Evolutionary conservation across 768 basidiomycete species (phyloP), one percentile per base, ranked within the genome.

Genomic region (Atractiella rhizophila): DNA sequence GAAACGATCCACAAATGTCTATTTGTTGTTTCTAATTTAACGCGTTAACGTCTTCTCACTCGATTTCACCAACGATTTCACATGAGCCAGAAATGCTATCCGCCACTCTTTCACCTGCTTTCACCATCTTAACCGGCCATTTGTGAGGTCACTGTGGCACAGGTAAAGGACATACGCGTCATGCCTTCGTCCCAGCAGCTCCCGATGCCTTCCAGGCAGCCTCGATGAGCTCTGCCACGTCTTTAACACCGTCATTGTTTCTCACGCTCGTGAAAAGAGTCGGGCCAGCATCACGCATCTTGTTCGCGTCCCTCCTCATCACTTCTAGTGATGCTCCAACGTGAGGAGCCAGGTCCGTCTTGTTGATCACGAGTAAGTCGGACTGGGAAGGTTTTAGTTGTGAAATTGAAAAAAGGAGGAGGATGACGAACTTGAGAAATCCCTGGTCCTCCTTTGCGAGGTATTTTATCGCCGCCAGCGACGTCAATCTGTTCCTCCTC

Each of bases 401-500:
- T 4, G 28, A 33, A 19, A 36, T 28, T 28, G n/a, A 18, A 11
- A 11, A 2, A 34, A 28, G n/a, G 27, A 24, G 24, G 1, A 6
- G 5, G 37, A 18, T 18, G 27, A 35, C 48, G 16, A 12, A 54
- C 52, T 44, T 63, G 62, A 1, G 83, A 85, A 50, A 98, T 94
- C 9, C 88, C 91, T 2, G 88, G 91, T 1, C 88, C 91, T 4
- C 91, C 88, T 63, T 98, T 98, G 19, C 88, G 67, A 18, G 91
- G 91, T 48, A 98, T 86, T 61, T 98, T 98, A 62, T 98, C 88
- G 1, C 88, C 88, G 9, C 91, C 88, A 15, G 60, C 58, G 12
- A 65, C 64, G 44, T 65, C 65, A 37, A 64, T 64, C 50, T 56
- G 42, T 7, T 6, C 3, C 7, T 12, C 10, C 2, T 30, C 19